Base-by-base conservation (phyloP, 805 yeast genomes). In the Scheffersomyces amazonensis region DNA sequence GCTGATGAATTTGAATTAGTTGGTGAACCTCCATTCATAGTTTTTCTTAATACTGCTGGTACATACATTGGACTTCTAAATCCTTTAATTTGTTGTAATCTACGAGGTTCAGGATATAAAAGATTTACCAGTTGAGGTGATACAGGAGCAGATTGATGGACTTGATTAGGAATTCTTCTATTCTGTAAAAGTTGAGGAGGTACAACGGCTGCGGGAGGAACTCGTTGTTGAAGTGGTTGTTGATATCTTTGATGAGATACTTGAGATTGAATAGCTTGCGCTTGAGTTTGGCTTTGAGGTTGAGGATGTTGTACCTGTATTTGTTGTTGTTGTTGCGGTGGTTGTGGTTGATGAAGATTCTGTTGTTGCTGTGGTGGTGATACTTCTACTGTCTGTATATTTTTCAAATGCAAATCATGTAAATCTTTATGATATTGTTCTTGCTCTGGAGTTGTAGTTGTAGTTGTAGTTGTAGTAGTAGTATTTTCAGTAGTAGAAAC, bases 11-110 rank as follows among this genome's bases (percentile, higher is more conserved):
- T 16, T 18, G 46, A 42, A 16, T 42, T 35, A 15, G 35, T 36
- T 5, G 46, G 46, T 21, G 40, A 39, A 12, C 35, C 39, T 18
- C 35, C 35, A 19, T 32, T 32, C 19, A 38, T 39, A 41, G 71
- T 48, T 87, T 48, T 74, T 19, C 75, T 51, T 36, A 90, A 68
- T 9, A 90, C 98, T 0, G 96, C 96, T 0, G 98, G 98, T 0
- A 85, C 72, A 53, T 88, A 90, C 67, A 90, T 67, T 8, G 97
- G 96, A 52, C 87, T 83, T 57, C 88, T 78, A 46, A 88, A 90
- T 33, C 83, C 83, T 40, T 80, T 79, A 44, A 89, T 79, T 52
- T 88, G 95, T 55, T 81, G 83, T 16, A 83, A 57, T 41, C 66
- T 66, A 33, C 59, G 51, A 22, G 59, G 43, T 24, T 56, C 48